Conservation (phyloP, 1,139 yeast genomes). For the Magnusiomyces starmeri region DNA sequence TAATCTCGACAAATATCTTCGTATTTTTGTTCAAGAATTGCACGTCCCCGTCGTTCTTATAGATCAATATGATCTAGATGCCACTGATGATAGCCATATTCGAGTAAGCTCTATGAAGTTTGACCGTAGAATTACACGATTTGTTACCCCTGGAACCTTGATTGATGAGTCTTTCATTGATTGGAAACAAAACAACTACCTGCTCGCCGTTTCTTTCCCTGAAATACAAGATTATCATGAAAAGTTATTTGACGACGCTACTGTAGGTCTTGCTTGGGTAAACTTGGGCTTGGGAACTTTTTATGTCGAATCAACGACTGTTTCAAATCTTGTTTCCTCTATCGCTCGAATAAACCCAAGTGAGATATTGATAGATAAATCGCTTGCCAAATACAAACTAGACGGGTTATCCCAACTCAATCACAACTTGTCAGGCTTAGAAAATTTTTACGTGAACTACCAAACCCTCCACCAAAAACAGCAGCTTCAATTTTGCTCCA, state of each 20-base stretch:
- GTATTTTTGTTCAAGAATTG: conserved; percentile 60
- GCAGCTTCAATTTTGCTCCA: conserved; percentile 17
- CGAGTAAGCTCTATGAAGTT: conserved; percentile 37
- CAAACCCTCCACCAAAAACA: conserved; percentile 36
- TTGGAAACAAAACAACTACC: conserved; percentile 60
- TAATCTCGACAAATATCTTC: conserved; percentile 66
- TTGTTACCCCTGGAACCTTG: conserved; percentile 88
- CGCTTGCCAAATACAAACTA: conserved; percentile 28
- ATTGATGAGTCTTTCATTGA: conserved; percentile 81
- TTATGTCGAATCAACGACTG: conserved; percentile 54
- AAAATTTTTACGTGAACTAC: conserved; percentile 52
- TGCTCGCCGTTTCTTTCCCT: conserved; percentile 45
- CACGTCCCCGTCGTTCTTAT: conserved; percentile 71
- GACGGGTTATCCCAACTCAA: conserved; percentile 41
- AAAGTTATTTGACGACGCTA: conserved; percentile 37
- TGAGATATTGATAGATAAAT: conserved; percentile 50
- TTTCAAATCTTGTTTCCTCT: conserved; percentile 50
- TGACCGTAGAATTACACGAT: conserved; percentile 65
- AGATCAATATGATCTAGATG: conserved; percentile 47
- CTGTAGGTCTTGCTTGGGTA: conserved; percentile 77
- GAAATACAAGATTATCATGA: conserved; percentile 10
- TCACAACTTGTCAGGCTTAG: conserved; percentile 53
- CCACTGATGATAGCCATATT: neutral
- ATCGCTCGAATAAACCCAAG: conserved; percentile 60
- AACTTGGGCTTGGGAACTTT: conserved; percentile 82